A percentile compares a stretch with the other conserved stretches of the same genome.
Evolutionary conservation across 257 asterid species (phyloP).

Genomic region (Solanum chilense): DNA sequence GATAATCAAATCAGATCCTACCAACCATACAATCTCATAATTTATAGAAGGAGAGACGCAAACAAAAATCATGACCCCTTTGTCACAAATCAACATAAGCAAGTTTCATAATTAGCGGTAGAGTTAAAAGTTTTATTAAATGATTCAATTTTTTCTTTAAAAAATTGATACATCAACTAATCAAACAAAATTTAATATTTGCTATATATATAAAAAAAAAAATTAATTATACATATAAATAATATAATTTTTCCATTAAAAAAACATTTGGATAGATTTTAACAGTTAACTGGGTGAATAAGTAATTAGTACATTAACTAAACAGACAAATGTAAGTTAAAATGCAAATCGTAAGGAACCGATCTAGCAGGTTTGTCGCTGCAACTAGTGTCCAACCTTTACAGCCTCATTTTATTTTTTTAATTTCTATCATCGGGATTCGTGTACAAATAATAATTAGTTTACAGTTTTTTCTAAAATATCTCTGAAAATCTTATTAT

Average conservation of each 20-base stretch:
- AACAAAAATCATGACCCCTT: background rate
- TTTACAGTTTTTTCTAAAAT: background rate
- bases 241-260: too few species aligned
- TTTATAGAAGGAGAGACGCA: too few species aligned
- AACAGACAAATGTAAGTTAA: background rate
- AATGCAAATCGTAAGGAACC: slow-evolving; percentile 19
- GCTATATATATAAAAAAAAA: too few species aligned
- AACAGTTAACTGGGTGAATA: background rate
- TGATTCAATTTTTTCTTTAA: too few species aligned
- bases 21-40: too few species aligned
- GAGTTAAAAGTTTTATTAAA: too few species aligned
- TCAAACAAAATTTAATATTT: too few species aligned
- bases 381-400: slow-evolving; percentile 35
- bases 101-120: background rate
- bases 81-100: background rate
- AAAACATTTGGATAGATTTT: background rate
- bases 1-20: too few species aligned
- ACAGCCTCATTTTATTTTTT: slow-evolving; percentile 11
- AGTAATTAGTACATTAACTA: background rate
- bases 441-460: slow-evolving; percentile 5
- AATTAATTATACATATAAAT: too few species aligned
- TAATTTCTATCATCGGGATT: slow-evolving; percentile 11
- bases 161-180: too few species aligned
- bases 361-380: slow-evolving; percentile 53
- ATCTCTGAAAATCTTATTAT: background rate